phyloP scores from a whole-genome alignment of 176 grass and related monocot species.

The Dactylis glomerata region DNA sequence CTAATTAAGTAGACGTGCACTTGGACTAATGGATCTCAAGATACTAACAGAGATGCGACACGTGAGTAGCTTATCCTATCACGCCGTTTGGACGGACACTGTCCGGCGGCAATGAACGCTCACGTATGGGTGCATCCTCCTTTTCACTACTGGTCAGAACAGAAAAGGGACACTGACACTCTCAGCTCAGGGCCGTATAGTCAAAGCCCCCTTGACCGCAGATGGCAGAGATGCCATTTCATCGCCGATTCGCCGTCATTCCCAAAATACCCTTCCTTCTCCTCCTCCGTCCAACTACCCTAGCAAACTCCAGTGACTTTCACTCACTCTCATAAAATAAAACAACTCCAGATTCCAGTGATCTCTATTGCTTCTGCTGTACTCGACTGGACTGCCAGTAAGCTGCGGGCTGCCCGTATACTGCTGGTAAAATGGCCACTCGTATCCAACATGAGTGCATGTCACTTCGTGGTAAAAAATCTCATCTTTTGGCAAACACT shows the following conservation, averaged over 20 bases:
- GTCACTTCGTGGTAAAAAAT: not conserved
- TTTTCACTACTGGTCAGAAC: not conserved
- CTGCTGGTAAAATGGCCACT: not conserved
- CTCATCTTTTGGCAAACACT: no score
- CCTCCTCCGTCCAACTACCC: not conserved
- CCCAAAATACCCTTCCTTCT: not conserved
- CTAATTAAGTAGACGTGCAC: no score
- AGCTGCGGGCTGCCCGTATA: not conserved
- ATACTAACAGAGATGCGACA: no score
- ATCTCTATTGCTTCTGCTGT: not conserved
- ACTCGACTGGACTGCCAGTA: not conserved
- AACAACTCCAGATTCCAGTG: not conserved
- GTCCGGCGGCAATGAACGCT: not conserved
- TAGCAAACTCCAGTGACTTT: not conserved
- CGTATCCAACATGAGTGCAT: not conserved
- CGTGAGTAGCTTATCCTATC: not conserved
- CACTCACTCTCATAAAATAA: not conserved
- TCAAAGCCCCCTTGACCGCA: slow-evolving; percentile 7
- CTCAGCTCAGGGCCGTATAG: not conserved
- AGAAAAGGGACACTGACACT: not conserved
- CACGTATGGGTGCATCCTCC: not conserved
- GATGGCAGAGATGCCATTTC: not conserved
- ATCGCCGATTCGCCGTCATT: not conserved
- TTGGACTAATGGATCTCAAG: no score
- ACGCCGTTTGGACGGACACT: not conserved